Base-by-base conservation (phyloP, 148 eudicot genomes). In the Pouteria glomerata region DNA sequence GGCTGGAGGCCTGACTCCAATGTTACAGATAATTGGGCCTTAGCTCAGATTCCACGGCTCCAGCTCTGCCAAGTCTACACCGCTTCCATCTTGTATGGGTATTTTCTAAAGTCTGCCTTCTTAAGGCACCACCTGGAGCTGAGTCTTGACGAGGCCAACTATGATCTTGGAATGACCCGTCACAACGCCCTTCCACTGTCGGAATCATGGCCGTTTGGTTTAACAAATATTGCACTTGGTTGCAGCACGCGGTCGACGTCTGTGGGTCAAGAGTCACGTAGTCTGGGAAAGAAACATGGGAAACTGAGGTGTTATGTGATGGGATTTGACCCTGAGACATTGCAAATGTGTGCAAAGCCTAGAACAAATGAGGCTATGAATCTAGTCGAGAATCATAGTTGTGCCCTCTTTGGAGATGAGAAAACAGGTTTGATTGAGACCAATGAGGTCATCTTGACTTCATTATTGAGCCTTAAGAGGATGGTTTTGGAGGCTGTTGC, bases 401-500 rank as follows among this genome's bases (percentile, higher is more conserved):
- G 62, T 33, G 99, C 91, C 0, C 79, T 91, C 1, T 91, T 91
- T 80, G 87, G 85, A 23, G 78, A 73, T 30, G 83, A 78, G 63
- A 75, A 74, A n/a, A 73, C 29, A 2, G 73, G 73, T 66, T 34
- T 63, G 34, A 39, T 69, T 2, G 83, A 69, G 51, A 70, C 55
- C 3, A 70, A 84, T 48, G 88, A 83, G 47, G 68, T 82, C 62
- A 90, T 95, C 74, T 62, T 77, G 27, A 89, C 96, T 16, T 95
- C 98, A 4, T 52, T 86, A 56, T 81, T 89, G 8, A 91, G 89
- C 82, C 62, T 91, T 73, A 89, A 87, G 85, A 86, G 98, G 76
- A 78, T 94, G 73, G 82, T 85, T 70, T 73, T 89, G 80, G 98
- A 95, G 80, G 98, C 88, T 13, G 76, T 95, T 51, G 96, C 96